Base-by-base conservation (phyloP, 2,329 filamentous ascomycete genomes). In the Claviceps arundinis region DNA sequence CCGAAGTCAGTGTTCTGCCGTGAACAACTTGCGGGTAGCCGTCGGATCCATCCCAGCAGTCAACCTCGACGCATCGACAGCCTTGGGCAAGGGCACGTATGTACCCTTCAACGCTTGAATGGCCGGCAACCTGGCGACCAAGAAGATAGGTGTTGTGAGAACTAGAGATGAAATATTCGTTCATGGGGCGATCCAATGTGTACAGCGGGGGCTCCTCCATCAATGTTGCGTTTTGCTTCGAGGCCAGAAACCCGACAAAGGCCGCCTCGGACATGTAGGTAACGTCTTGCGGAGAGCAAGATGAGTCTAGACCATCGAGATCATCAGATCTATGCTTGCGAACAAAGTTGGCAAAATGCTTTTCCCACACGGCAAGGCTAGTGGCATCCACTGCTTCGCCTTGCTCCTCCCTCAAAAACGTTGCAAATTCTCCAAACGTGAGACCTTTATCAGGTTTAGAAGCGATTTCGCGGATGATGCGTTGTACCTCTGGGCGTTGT, bases 141-240 rank as follows among this genome's bases (percentile, higher is more conserved):
- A 94, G 75, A 1, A 98, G 82, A 62, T 98, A 98, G 0, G 93
- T 98, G 68, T 98, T 98, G 74, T 98, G 93, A 1, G 93, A 97
- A 71, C 90, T 96, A 1, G 91, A 97, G 58, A 98, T 93, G 72
- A 89, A 96, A 68, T 98, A 98, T 64, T 97, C 91, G 64, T 95
- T 95, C 65, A 97, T 73, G 0, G 93, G 93, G 24, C 87, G 81
- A 62, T 95, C 82, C 51, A 96, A 80, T 5, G 73, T 73, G 52
- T 82, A 80, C 30, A 80, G 70, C 13, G 77, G 68, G n/a, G 80
- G 77, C 55, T 78, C 75, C 43, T 78, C 76, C 30, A 77, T 70
- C 43, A 89, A 76, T 2, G 86, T 75, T 2, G 80, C 75, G 62
- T 94, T 95, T 59, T 82, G 77, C 45, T 79, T 78, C 0, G 88